Percentiles rank a stretch among this genome's conserved stretches.
Evolutionary conservation across 106 monocot species (phyloP).

Genomic region (Acanthochlamys bracteata): DNA sequence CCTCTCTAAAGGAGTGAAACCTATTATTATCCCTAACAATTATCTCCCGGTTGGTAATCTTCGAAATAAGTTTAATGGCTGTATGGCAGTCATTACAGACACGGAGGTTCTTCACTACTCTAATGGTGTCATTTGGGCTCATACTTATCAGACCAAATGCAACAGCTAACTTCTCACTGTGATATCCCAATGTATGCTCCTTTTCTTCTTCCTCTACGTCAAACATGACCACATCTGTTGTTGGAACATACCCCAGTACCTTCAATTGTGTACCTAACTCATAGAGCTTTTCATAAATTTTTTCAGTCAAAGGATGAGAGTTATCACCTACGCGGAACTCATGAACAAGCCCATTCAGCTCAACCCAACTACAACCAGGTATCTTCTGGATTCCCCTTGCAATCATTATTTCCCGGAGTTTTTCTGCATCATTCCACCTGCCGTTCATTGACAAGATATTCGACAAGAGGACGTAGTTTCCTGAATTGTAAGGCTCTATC

Average conservation of each 20-base stretch:
- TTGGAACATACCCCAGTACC: conserved; percentile 31
- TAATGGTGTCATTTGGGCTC: conserved; percentile 26
- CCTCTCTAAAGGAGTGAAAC: conserved; percentile 59
- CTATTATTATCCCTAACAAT: conserved; percentile 64
- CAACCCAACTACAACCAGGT: conserved; percentile 68
- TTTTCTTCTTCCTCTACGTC: conserved; percentile 58
- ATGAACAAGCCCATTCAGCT: conserved; percentile 44
- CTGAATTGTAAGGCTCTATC: conserved; percentile 61
- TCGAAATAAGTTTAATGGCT: conserved; percentile 54
- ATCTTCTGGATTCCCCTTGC: conserved; percentile 44
- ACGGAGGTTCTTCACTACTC: conserved; percentile 74
- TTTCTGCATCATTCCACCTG: conserved; percentile 58
- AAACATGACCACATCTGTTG: conserved; percentile 41
- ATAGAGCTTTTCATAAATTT: conserved; percentile 43
- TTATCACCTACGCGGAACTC: conserved; percentile 65
- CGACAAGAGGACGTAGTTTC: conserved; percentile 66
- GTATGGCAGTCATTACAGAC: conserved; percentile 71
- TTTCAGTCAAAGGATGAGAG: conserved; percentile 32
- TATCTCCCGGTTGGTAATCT: conserved; percentile 36
- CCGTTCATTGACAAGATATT: conserved; percentile 58
- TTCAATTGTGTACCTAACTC: conserved; percentile 36
- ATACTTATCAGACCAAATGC: conserved; percentile 29
- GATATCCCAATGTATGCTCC: conserved; percentile 35
- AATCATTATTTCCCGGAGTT: conserved; percentile 48
- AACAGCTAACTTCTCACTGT: conserved; percentile 51